Base-by-base conservation (phyloP, 2,329 filamentous ascomycete species). In the Chrysoporthe deuterocubensis region DNA sequence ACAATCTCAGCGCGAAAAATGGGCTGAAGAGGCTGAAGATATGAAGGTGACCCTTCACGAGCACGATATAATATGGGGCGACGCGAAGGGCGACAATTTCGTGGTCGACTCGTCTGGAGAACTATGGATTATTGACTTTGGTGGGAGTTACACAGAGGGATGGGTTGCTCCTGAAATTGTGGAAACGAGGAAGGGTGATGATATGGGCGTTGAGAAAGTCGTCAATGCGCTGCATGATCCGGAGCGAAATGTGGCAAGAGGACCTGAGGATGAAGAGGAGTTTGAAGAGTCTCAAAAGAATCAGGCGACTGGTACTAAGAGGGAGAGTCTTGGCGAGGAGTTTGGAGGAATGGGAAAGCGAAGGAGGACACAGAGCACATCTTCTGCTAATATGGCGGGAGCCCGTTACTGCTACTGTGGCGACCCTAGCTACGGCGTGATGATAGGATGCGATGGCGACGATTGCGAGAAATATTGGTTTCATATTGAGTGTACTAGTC, bases 91-190 rank as follows among this genome's bases (percentile, higher is more conserved):
- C 2, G 71, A 72, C 14, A 78, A 78, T 60, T 66, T 76, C n/a
- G 67, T 78, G 14, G 74, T 78, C 26, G 74, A 76, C 44, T 52
- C 61, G 18, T 62, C 73, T 14, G 72, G 74, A 7, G 70, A 78
- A 61, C 72, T 74, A 0, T 77, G 75, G 73, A 62, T 77, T 1
- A 72, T 73, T 18, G 75, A 78, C 61, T 78, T 78, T 67, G 75
- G 73, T 2, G 76, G 75, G 21, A 70, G 74, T 40, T 76, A 75
- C 37, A 77, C 75, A 0, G 57, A 65, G n/a, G 76, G 75, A 18
- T 77, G 75, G 74, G 72, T 77, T 34, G 69, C 71, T 13, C 66
- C 62, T 14, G 62, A 65, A 9, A 57, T 68, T 34, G 66, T 48
- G 2, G 66, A 65, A 26, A 68, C 66, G 3, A 50, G 46, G 21